Evolutionary conservation across 2,329 filamentous ascomycete species (phyloP), one percentile per base, ranked within the genome.

Genomic region (Myotisia sp.): DNA sequence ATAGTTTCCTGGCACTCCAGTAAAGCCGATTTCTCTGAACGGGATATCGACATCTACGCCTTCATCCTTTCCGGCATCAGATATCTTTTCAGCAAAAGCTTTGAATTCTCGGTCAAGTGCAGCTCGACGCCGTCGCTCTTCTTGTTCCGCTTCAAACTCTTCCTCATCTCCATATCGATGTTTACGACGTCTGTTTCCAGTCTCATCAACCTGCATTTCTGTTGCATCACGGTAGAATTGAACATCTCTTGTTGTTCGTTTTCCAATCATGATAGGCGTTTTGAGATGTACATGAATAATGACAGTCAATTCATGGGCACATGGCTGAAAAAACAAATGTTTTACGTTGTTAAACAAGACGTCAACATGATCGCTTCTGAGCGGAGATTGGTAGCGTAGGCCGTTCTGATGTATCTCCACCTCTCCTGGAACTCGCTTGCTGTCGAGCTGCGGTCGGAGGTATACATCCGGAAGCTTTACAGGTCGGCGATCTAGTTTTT

Each of bases 341-440:
- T 92, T 92, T 55, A 98, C 83, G 62, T 98, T 98, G 63, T 83
- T 92, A 67, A 98, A 98, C 1, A 98, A 71, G 34, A 98, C 76
- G 50, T 98, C 90, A 31, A 98, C 83, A 48, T 90, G 80, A 45
- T 84, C 79, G 14, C 76, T 76, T 55, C 79, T 76, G 43, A 92
- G 64, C 34, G 81, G 74, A 34, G 83, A 81, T 63, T 87, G 70
- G 57, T 98, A 98, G 40, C 90, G 82, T 38, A 98, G 80, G 86
- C 90, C 90, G 50, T 98, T 98, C 52, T 95, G 86, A 59, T 98
- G 90, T 33, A 98, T 94, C 59, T 95, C 87, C 24, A 98, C 78
- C 54, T 90, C 85, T 50, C 90, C 90, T 28, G 90, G 82, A 19
- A 98, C 83, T 49, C 90, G 84, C 63, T 98, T 98, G 49, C 86